Conservation (phyloP, 495 filamentous ascomycete species). For the Penicillium canescens region DNA sequence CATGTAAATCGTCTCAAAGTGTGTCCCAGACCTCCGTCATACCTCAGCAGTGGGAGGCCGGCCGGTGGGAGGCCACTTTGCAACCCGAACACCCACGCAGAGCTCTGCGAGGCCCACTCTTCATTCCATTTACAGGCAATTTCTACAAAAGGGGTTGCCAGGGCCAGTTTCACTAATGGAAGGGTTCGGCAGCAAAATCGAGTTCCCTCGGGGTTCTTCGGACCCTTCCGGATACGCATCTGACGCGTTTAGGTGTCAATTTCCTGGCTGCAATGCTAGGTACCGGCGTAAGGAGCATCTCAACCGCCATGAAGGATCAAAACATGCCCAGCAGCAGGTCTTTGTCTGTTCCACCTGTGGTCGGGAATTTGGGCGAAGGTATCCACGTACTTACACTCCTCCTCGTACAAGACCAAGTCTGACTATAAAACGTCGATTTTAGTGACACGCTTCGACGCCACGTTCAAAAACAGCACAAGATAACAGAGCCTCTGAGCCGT, state of each 20-base stretch:
- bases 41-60: neutral
- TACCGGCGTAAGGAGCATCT: constrained; percentile 23
- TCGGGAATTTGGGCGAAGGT: constrained; percentile 23
- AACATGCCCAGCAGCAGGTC: constrained; percentile 10
- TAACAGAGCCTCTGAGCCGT: constrained; percentile 14
- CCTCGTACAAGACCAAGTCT: neutral
- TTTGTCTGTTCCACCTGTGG: constrained; percentile 20
- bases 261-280: constrained; percentile 16
- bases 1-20: too few species aligned
- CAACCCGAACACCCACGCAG: too few species aligned
- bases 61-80: constrained; percentile 3
- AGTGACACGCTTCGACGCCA: constrained; percentile 36
- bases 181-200: too few species aligned
- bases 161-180: too few species aligned
- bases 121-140: too few species aligned
- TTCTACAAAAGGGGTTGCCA: too few species aligned
- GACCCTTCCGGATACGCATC: too few species aligned
- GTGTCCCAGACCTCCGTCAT: too few species aligned
- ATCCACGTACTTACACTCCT: neutral
- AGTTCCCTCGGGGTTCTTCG: too few species aligned
- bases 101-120: too few species aligned
- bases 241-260: neutral
- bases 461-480: constrained; percentile 15
- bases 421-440: neutral
- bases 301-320: constrained; percentile 6